A percentile compares a stretch with the other conserved stretches of the same genome.
Conservation (phyloP, 73 alveolate genomes). For the Paramecium sexaurelia region DNA sequence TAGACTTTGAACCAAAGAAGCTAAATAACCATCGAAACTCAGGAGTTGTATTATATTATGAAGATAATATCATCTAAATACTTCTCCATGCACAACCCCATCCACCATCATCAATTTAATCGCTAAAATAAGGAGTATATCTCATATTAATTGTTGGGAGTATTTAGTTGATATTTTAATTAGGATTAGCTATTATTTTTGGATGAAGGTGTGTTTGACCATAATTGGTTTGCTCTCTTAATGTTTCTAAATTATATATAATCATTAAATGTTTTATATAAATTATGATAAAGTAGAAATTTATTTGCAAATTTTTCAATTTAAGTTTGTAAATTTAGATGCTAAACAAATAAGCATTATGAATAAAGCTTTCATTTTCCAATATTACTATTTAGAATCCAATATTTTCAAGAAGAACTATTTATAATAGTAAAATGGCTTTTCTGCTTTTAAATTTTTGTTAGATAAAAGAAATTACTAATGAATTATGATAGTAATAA, state of each 20-base stretch:
- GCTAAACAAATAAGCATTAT: no score
- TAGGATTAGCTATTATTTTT: not conserved
- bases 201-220: not conserved
- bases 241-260: not conserved
- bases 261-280: no score
- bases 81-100: constrained; percentile 65
- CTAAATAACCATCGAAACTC: not conserved
- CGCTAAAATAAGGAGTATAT: constrained; percentile 4
- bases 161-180: not conserved
- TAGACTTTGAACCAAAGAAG: not conserved
- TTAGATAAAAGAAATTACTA: no score
- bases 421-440: no score
- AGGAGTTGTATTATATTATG: constrained; percentile 24
- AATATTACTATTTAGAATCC: no score
- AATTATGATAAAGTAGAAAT: no score
- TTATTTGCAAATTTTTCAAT: no score
- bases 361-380: no score
- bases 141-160: constrained; percentile 17
- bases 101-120: constrained; percentile 19
- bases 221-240: constrained; percentile 12
- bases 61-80: constrained; percentile 24
- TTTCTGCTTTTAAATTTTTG: no score
- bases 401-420: no score
- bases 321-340: no score
- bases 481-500: no score